phyloP scores from a whole-genome alignment of 2,329 filamentous ascomycete genomes.

The Aureobasidium sp. region DNA sequence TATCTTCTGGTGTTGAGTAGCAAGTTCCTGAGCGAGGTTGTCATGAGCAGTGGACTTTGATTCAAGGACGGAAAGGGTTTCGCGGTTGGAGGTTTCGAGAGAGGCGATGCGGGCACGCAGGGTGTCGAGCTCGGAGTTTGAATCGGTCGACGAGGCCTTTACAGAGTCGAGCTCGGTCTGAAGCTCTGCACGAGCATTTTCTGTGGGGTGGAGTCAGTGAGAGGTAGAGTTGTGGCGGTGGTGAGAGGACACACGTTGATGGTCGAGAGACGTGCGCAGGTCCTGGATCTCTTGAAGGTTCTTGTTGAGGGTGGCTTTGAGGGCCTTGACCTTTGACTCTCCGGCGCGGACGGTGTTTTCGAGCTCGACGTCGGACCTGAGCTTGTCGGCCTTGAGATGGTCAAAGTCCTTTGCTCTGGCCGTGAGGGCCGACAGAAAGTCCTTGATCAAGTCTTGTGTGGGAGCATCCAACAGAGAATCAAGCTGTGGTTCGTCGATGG shows the following conservation, averaged over 20 bases:
- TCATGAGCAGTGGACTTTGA: slow-evolving; percentile 83
- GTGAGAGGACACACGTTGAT: slow-evolving; percentile 55
- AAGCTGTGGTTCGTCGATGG: slow-evolving; percentile 57
- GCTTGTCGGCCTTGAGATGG: slow-evolving; percentile 73
- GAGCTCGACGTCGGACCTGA: slow-evolving; percentile 82
- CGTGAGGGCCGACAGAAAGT: slow-evolving; percentile 65
- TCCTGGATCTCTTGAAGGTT: slow-evolving; percentile 76
- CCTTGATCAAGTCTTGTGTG: slow-evolving; percentile 68
- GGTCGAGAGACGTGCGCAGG: slow-evolving; percentile 67
- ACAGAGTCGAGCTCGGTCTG: slow-evolving; percentile 75
- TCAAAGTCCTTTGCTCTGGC: slow-evolving; percentile 76
- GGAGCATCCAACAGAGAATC: slow-evolving; percentile 54
- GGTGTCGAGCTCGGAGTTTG: slow-evolving; percentile 64
- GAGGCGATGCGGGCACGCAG: slow-evolving; percentile 76
- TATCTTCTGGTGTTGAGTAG: slow-evolving; percentile 80
- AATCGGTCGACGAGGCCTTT: slow-evolving; percentile 63
- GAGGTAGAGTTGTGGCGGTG: slow-evolving; percentile 3
- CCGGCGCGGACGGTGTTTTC: slow-evolving; percentile 80
- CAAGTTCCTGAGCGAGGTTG: slow-evolving; percentile 74
- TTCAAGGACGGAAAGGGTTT: slow-evolving; percentile 80
- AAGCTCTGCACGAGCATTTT: slow-evolving; percentile 63
- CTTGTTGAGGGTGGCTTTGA: slow-evolving; percentile 75
- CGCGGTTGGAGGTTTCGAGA: slow-evolving; percentile 84
- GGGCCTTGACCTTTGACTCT: slow-evolving; percentile 71
- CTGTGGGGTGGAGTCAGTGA: slow-evolving; percentile 35